Percentiles rank a stretch among this genome's conserved stretches.
Evolutionary conservation across 441 rosid genomes (phyloP).

Genomic region (Raphanus hybrid): DNA sequence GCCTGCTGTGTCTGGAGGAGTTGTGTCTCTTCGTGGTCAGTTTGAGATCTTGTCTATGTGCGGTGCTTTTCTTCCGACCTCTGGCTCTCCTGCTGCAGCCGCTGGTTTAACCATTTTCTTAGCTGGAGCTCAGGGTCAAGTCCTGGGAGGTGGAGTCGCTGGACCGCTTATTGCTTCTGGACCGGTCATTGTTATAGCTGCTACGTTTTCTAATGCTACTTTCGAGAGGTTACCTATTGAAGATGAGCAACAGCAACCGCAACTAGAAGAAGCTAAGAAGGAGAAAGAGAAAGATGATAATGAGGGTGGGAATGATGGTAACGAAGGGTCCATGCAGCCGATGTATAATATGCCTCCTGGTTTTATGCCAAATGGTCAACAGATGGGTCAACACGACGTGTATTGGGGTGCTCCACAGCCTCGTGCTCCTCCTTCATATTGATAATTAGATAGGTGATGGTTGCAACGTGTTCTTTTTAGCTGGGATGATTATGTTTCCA

Average conservation of each 20-base stretch:
- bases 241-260: slow-evolving; percentile 48
- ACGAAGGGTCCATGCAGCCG: slow-evolving; percentile 57
- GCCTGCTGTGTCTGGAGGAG: slow-evolving; percentile 76
- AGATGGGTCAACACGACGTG: slow-evolving; percentile 69
- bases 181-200: slow-evolving; percentile 85
- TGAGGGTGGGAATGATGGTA: slow-evolving; percentile 19
- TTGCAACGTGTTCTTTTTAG: slow-evolving; percentile 6
- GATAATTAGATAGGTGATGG: slow-evolving; percentile 30
- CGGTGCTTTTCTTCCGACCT: slow-evolving; percentile 77
- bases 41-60: slow-evolving; percentile 82
- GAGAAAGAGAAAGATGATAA: slow-evolving; percentile 41
- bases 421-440: slow-evolving; percentile 65
- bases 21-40: slow-evolving; percentile 72
- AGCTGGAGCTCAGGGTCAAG: slow-evolving; percentile 91
- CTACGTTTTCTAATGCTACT: slow-evolving; percentile 83
- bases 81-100: slow-evolving; percentile 74
- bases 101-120: slow-evolving; percentile 75
- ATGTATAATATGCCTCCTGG: slow-evolving; percentile 69
- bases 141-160: slow-evolving; percentile 74
- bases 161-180: slow-evolving; percentile 79
- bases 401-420: slow-evolving; percentile 69
- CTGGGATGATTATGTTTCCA: slow-evolving; percentile 24
- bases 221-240: slow-evolving; percentile 83
- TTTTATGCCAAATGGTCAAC: slow-evolving; percentile 74
- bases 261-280: slow-evolving; percentile 27